phyloP scores from a whole-genome alignment of 2,329 filamentous ascomycete genomes.

The Clonostachys rhizophaga region DNA sequence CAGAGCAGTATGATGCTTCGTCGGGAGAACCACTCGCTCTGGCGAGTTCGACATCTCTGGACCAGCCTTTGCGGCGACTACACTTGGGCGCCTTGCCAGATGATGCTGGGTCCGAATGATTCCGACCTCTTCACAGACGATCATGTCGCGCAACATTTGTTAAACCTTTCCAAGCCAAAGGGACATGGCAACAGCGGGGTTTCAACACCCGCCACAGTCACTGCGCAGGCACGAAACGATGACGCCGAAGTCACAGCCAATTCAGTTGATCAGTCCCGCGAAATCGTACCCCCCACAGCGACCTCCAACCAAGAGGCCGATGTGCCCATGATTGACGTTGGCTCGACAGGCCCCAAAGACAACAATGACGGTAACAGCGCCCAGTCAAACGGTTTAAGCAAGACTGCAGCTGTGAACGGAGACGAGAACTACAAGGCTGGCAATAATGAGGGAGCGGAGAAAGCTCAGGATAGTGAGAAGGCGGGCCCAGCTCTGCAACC shows the following conservation, averaged over 20 bases:
- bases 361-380: no score
- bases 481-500: neutral
- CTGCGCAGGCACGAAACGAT: conserved; percentile 9
- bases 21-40: conserved; percentile 68
- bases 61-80: conserved; percentile 72
- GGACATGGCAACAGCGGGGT: neutral
- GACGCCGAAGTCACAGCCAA: neutral
- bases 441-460: neutral
- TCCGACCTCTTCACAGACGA: conserved; percentile 48
- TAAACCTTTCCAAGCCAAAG: conserved; percentile 16
- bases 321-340: conserved; percentile 11
- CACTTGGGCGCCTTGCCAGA: conserved; percentile 58
- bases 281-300: no score
- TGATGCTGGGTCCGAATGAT: conserved; percentile 53
- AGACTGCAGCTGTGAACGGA: neutral
- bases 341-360: neutral
- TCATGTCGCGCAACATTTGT: conserved; percentile 30
- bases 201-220: conserved; percentile 1
- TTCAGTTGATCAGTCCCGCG: neutral
- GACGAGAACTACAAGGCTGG: conserved; percentile 6
- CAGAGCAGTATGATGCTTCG: conserved; percentile 69
- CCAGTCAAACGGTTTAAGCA: neutral
- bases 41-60: conserved; percentile 70
- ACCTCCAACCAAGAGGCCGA: conserved; percentile 6
- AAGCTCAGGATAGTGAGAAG: neutral